Evolutionary conservation across 2,329 filamentous ascomycete species (phyloP).

Genomic region (Monilinia laxa): DNA sequence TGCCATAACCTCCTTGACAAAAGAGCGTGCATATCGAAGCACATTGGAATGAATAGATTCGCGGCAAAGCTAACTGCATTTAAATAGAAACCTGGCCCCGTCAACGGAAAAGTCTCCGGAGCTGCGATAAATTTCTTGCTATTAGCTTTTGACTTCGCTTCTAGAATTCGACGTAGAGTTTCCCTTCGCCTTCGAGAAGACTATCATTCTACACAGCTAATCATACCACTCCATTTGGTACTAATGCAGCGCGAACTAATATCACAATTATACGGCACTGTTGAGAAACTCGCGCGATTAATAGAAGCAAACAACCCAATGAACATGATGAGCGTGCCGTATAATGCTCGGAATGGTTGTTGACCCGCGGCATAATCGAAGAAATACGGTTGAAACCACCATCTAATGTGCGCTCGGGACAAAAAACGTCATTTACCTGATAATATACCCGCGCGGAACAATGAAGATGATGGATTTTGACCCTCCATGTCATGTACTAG

Average conservation of each 20-base stretch:
- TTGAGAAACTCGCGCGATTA: not conserved
- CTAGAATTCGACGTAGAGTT: too few relatives aligned
- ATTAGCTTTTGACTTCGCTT: not conserved
- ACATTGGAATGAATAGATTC: not conserved
- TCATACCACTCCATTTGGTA: not conserved
- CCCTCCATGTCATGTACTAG: not conserved
- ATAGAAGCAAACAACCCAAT: not conserved
- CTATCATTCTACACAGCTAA: not conserved
- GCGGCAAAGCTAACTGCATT: not conserved
- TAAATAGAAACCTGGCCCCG: accelerated
- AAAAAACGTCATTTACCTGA: too few relatives aligned
- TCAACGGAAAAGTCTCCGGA: not conserved
- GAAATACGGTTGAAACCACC: not conserved
- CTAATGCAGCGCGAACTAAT: not conserved
- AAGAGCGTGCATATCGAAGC: accelerated
- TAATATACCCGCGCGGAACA: not conserved
- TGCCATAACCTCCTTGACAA: not conserved
- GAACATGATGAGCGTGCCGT: too few relatives aligned
- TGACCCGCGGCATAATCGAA: not conserved
- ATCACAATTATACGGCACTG: not conserved
- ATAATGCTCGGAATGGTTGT: not conserved
- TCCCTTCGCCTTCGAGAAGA: not conserved
- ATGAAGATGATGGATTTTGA: not conserved
- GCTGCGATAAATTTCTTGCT: accelerated
- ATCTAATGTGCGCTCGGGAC: not conserved